phyloP scores from a whole-genome alignment of 257 asterid species.

The Solanum chmielewskii region DNA sequence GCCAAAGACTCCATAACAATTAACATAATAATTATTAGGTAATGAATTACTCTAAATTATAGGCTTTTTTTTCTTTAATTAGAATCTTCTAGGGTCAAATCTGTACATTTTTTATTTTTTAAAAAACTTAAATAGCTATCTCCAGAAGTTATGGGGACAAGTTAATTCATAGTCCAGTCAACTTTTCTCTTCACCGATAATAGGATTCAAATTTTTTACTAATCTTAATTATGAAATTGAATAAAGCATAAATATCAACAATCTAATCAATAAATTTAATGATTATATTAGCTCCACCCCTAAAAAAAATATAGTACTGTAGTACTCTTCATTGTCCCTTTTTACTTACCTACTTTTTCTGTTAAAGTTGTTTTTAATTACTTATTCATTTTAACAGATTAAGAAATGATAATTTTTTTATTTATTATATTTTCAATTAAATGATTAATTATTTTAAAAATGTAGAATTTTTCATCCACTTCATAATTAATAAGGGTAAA shows the following conservation, averaged over 20 bases:
- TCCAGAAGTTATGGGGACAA: background rate
- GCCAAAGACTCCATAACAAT: background rate
- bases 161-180: background rate
- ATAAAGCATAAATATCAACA: background rate
- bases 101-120: background rate
- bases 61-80: background rate
- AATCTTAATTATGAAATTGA: background rate
- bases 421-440: accelerated
- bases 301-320: too few relatives aligned
- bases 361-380: too few relatives aligned
- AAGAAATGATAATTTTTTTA: too few relatives aligned
- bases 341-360: too few relatives aligned
- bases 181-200: background rate
- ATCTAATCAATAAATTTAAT: background rate
- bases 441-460: accelerated
- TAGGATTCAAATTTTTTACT: background rate
- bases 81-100: background rate
- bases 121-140: background rate
- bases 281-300: background rate
- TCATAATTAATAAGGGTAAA: too few relatives aligned
- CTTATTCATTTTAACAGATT: accelerated
- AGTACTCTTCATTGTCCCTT: too few relatives aligned
- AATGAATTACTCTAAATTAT: background rate
- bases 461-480: accelerated
- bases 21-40: background rate